Percentiles rank a stretch among this genome's conserved stretches.
Conservation (phyloP, 2,329 filamentous ascomycete species). For the Neophaeococcomyces aloes region DNA sequence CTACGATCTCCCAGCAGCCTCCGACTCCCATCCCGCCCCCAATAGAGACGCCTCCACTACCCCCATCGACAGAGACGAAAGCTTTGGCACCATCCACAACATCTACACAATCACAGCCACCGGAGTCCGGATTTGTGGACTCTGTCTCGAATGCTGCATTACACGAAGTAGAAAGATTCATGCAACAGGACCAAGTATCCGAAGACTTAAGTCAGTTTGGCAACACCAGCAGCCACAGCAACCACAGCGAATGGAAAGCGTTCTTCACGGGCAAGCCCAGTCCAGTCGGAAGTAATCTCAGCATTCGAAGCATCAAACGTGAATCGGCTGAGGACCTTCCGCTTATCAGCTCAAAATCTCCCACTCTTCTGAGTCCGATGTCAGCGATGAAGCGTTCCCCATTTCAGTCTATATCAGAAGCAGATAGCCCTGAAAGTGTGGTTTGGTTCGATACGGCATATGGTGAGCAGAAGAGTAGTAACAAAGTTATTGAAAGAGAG, state of each 20-base stretch:
- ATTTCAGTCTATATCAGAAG: not conserved
- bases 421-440: not conserved
- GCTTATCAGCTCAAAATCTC: not conserved
- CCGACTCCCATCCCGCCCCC: not conserved
- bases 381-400: not conserved
- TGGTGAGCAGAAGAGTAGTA: not conserved
- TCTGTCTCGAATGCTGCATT: no score
- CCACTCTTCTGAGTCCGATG: not conserved
- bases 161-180: no score
- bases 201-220: not conserved
- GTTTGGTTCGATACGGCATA: conserved; percentile 7
- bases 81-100: not conserved
- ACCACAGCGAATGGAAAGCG: conserved; percentile 1
- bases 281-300: not conserved
- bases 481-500: not conserved
- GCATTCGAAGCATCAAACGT: not conserved
- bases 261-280: conserved; percentile 4
- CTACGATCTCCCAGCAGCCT: not conserved
- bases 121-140: no score
- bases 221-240: not conserved
- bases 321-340: not conserved
- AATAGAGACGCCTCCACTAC: not conserved
- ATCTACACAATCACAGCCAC: not conserved
- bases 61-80: not conserved
- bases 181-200: not conserved